Evolutionary conservation across 1,284 basidiomycete species (phyloP), one percentile per base, ranked within the genome.

Genomic region (Exobasidium cylindrosporum): DNA sequence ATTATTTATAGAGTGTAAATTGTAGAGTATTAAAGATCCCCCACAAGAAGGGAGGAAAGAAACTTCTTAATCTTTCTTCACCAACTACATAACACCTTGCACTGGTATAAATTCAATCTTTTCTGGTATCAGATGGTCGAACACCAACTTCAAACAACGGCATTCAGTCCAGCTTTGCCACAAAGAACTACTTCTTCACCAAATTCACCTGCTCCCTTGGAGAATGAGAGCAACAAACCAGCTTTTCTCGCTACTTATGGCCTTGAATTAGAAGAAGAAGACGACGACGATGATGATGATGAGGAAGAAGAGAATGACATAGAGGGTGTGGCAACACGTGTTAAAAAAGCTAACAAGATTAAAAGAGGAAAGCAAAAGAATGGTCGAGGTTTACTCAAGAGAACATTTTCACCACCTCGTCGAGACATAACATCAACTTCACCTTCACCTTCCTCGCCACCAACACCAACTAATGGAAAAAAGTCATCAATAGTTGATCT

Each of bases 181-280:
- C 35, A 7, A 17, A 40, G 35, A 7, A 17, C 17, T 7, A 10
- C 35, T 40, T 10, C 35, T 40, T 40, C 35, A 17, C 35, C 35
- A 17, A 40, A 7, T 30, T 24, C 32, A 44, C 58, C 10, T 54
- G 50, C n/a, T n/a, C 60, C 17, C n/a, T n/a, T n/a, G n/a, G n/a
- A n/a, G n/a, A n/a, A n/a, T n/a, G n/a, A n/a, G n/a, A n/a, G n/a
- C 60, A 40, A 17, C 35, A 40, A 40, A 50, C 47, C 47, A 10
- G 23, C 47, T 24, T 50, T 50, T 31, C 47, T 50, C 10, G 47
- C 23, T 24, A 23, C 47, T 7, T 50, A 50, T 31, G 47, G 47
- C 29, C 21, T 50, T 10, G 47, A 26, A 14, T 14, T 50, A 7
- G 47, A 50, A 31, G 47, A 50, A 7, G 47, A 23, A 21, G 47